These are phyloP conservation scores for Cytospora leucostoma DNA, from an alignment of 2,329 filamentous ascomycete genomes.

Conservation along the genomic window DNA sequence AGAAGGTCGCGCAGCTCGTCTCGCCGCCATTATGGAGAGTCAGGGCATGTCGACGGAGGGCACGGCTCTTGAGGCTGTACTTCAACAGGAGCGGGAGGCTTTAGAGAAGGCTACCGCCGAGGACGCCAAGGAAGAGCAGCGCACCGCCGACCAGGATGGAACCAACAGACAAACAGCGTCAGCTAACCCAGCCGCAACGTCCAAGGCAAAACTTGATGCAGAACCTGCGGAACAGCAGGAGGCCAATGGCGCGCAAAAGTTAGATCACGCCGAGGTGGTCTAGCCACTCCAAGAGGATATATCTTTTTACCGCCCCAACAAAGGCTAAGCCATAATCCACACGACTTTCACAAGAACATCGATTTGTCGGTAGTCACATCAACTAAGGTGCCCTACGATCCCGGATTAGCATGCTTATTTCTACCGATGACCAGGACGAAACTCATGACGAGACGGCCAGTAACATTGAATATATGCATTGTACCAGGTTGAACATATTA, in stretches of 20 bases:
- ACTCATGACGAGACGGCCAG: background rate
- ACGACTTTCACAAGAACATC: background rate
- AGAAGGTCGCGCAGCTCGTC: conserved; percentile 55
- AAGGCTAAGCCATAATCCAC: too few relatives aligned
- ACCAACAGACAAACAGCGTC: conserved; percentile 3
- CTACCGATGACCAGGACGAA: background rate
- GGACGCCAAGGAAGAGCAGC: conserved; percentile 8
- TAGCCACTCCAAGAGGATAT: background rate
- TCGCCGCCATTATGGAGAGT: conserved; percentile 54
- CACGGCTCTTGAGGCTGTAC: conserved; percentile 27
- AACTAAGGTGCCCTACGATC: too few relatives aligned
- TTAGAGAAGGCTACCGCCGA: conserved; percentile 17
- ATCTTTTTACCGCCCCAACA: background rate
- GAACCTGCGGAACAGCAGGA: conserved; percentile 5
- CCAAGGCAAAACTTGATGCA: conserved; percentile 7
- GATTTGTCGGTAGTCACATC: background rate
- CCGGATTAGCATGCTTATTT: too few relatives aligned
- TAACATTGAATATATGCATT: background rate
- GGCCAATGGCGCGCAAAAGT: background rate
- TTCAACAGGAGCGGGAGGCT: conserved; percentile 27
- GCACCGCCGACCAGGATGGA: conserved; percentile 1
- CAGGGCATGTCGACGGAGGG: conserved; percentile 37
- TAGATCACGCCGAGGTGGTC: background rate
- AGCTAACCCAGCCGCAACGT: background rate
- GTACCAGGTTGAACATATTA: conserved; percentile 2